Evolutionary conservation across 2,329 filamentous ascomycete species (phyloP), one percentile per base, ranked within the genome.

Genomic region (Raffaelea albimanens): DNA sequence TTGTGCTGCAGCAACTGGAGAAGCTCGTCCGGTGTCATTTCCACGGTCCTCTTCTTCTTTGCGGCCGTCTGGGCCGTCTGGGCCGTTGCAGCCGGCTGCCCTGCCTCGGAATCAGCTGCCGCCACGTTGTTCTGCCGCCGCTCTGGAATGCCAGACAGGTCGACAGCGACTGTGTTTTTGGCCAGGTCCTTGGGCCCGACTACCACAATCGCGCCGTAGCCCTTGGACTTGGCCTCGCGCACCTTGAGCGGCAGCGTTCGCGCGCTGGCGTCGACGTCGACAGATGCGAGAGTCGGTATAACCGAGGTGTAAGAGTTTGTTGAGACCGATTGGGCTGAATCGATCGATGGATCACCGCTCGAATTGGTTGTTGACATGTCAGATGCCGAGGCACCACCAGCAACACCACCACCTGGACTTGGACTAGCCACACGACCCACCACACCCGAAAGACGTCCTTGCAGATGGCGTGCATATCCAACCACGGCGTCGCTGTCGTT

Each of bases 121-220:
- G n/a, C n/a, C n/a, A n/a, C 10, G 31, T 34, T 34, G 31, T n/a
- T 38, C 38, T 1, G 9, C 21, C n/a, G 43, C 34, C 29, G 22
- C 31, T 5, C 20, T 5, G 52, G 55, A 5, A 55, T 54, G 19
- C 52, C 54, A 11, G 49, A 45, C 22, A 69, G 57, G 47, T 75
- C 69, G 29, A 70, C 72, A 23, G 59, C 75, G 29, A 89, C 68
- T n/a, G 70, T 74, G 36, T 71, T 69, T 14, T 69, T 70, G n/a
- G 69, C 65, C 2, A 85, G 63, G 55, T 90, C 80, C 48, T 72
- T 72, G 25, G 78, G 70, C 1, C 89, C 89, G 11, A 93, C 69
- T 2, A 89, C 80, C 29, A 87, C 72, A 45, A 93, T 79, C 47
- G 86, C 70, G 46, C 84, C 80, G 61, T 90, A 93, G 38, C 82